phyloP scores from a whole-genome alignment of 768 basidiomycete species.

The Cystofilobasidium capitatum region DNA sequence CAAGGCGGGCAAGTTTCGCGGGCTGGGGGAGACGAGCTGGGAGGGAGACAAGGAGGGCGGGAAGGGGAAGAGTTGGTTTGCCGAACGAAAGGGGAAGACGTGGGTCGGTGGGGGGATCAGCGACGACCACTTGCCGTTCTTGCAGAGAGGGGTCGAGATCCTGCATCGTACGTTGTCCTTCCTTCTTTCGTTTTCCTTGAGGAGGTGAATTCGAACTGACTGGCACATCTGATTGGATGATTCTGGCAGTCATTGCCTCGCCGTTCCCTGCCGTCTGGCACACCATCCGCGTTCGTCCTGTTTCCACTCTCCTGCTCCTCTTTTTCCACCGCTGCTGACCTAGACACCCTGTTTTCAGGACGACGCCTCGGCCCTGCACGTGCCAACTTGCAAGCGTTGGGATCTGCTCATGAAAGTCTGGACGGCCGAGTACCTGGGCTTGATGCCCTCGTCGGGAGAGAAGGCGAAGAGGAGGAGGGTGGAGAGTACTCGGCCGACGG shows the following conservation, averaged over 20 bases:
- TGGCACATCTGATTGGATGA: too few species aligned
- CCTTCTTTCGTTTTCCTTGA: slow-evolving; percentile 80
- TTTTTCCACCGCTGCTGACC: background rate
- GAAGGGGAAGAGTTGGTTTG: slow-evolving; percentile 47
- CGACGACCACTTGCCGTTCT: slow-evolving; percentile 91
- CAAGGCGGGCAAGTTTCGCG: slow-evolving; percentile 45
- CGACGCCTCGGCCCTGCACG: slow-evolving; percentile 48
- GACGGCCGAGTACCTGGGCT: slow-evolving; percentile 74
- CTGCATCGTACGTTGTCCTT: slow-evolving; percentile 83
- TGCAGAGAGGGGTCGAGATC: slow-evolving; percentile 68
- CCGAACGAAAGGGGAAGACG: slow-evolving; percentile 38
- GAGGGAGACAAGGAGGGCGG: slow-evolving; percentile 44
- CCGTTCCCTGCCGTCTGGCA: slow-evolving; percentile 93
- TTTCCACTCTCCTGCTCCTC: background rate
- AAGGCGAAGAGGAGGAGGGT: background rate
- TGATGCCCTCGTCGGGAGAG: background rate
- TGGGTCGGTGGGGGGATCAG: slow-evolving; percentile 47
- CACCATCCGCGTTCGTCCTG: slow-evolving; percentile 51
- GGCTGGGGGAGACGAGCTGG: slow-evolving; percentile 37
- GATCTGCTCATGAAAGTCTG: slow-evolving; percentile 78
- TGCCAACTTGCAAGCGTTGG: slow-evolving; percentile 42
- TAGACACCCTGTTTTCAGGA: slow-evolving; percentile 50
- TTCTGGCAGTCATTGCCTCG: slow-evolving; percentile 54
- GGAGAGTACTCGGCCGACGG: slow-evolving; percentile 3
- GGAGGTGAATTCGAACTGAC: too few species aligned